phyloP scores from a whole-genome alignment of 2,329 filamentous ascomycete species.

The Claviceps sp. region DNA sequence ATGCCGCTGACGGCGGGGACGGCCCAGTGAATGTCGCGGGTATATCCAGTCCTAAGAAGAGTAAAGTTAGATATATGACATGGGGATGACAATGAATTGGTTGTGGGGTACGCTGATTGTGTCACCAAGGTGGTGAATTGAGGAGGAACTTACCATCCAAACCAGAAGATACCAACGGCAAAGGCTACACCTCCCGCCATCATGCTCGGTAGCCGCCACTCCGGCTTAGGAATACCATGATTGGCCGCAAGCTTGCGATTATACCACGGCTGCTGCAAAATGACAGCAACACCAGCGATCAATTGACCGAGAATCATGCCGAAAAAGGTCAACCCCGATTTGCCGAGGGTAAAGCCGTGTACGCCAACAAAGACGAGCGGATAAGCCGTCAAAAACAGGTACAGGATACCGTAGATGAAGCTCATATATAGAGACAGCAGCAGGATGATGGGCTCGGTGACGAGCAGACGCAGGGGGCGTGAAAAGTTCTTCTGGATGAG shows the following conservation, averaged over 20 bases:
- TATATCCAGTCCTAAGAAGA: constrained; percentile 38
- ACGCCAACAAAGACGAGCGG: constrained; percentile 64
- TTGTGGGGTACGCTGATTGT: too few species aligned
- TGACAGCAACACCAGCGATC: constrained; percentile 50
- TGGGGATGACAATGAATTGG: background rate
- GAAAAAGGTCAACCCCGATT: constrained; percentile 69
- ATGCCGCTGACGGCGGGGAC: constrained; percentile 48
- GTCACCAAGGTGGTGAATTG: background rate
- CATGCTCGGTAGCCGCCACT: constrained; percentile 52
- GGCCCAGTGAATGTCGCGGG: constrained; percentile 45
- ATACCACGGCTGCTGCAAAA: constrained; percentile 53
- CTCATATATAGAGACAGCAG: constrained; percentile 58
- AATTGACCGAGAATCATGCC: constrained; percentile 68
- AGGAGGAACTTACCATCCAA: constrained; percentile 44
- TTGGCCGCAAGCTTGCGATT: constrained; percentile 55
- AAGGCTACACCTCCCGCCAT: constrained; percentile 47
- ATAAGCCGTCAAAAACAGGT: constrained; percentile 77
- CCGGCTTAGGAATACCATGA: constrained; percentile 48
- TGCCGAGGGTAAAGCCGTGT: constrained; percentile 55
- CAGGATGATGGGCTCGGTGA: constrained; percentile 56
- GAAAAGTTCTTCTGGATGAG: constrained; percentile 53
- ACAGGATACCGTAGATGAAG: constrained; percentile 67
- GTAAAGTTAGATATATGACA: background rate
- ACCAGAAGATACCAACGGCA: constrained; percentile 59
- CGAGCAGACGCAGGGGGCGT: constrained; percentile 51